Conservation (phyloP, 108 stramenopile species). For the Aurantiochytrium sp. region DNA sequence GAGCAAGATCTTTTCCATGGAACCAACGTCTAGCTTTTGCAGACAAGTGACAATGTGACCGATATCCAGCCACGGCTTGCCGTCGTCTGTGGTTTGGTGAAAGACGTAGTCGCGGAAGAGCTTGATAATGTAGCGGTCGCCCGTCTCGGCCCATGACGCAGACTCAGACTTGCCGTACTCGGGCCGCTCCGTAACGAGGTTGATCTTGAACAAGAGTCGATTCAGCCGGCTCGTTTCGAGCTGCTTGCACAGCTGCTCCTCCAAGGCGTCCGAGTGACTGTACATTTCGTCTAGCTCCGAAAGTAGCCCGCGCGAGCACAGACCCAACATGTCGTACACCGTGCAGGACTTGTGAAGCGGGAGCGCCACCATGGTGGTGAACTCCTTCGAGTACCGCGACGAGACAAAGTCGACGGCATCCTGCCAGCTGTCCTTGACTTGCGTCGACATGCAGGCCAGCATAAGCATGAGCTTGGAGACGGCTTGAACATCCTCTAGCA, state of each 20-base stretch:
- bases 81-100: slow-evolving; percentile 35
- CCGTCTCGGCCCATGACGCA: slow-evolving; percentile 42
- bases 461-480: slow-evolving; percentile 30
- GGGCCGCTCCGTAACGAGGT: slow-evolving; percentile 38
- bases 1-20: slow-evolving; percentile 40
- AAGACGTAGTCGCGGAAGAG: slow-evolving; percentile 45
- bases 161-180: slow-evolving; percentile 27
- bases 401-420: slow-evolving; percentile 23
- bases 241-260: not conserved
- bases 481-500: slow-evolving; percentile 26
- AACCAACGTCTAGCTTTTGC: slow-evolving; percentile 42
- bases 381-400: slow-evolving; percentile 40
- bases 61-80: slow-evolving; percentile 39
- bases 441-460: slow-evolving; percentile 27
- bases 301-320: not conserved
- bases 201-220: slow-evolving; percentile 40
- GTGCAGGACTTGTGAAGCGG: slow-evolving; percentile 27
- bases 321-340: slow-evolving; percentile 6
- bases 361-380: slow-evolving; percentile 20
- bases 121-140: slow-evolving; percentile 41
- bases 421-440: not conserved
- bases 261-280: slow-evolving; percentile 16
- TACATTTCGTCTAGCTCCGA: not conserved
- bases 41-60: slow-evolving; percentile 42
- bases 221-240: not conserved